Evolutionary conservation across 164 flowering plant species (phyloP).

Genomic region (Echeveria elegans): DNA sequence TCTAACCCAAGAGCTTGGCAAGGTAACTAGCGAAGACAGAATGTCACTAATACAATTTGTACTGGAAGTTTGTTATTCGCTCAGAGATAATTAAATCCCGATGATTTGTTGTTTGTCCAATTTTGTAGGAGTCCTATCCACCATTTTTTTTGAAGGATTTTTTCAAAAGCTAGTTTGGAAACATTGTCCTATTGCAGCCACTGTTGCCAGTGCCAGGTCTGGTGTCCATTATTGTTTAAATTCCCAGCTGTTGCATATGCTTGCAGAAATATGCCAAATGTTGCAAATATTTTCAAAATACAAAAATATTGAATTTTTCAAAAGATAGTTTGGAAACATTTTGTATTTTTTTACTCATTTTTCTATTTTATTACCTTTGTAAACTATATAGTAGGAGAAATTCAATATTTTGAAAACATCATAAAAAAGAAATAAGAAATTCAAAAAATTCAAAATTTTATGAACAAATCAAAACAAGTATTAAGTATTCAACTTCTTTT

Average conservation of each 20-base stretch:
- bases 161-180: slow-evolving; percentile 38
- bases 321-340: too few species aligned
- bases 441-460: too few species aligned
- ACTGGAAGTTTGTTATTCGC: not conserved
- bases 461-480: too few species aligned
- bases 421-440: too few species aligned
- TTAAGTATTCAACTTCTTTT: too few species aligned
- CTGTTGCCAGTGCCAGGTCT: not conserved
- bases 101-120: not conserved
- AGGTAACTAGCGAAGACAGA: slow-evolving; percentile 48
- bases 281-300: too few species aligned
- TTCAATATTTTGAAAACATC: too few species aligned
- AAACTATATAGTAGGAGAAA: too few species aligned
- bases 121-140: slow-evolving; percentile 49
- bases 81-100: not conserved
- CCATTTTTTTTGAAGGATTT: slow-evolving; percentile 69
- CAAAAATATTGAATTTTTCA: too few species aligned
- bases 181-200: not conserved
- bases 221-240: not conserved
- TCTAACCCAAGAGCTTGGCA: slow-evolving; percentile 57
- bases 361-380: too few species aligned
- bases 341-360: too few species aligned
- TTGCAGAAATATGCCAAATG: not conserved
- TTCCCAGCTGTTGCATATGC: not conserved
- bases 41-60: not conserved